phyloP scores from a whole-genome alignment of 345 rosid species.

The Gossypium arboreum region DNA sequence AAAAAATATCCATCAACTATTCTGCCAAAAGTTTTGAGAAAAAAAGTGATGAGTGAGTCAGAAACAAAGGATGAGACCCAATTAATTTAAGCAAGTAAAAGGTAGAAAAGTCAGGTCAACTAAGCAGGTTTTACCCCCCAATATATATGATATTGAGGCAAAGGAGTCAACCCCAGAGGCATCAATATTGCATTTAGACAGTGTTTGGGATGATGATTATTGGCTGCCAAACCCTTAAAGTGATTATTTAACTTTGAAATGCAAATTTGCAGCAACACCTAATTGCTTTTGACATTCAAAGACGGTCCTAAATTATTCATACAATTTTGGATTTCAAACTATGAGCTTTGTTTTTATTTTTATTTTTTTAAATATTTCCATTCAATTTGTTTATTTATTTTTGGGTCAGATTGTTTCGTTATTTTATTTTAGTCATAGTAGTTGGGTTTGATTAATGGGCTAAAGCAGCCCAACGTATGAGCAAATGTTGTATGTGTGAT shows the following conservation, averaged over 20 bases:
- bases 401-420: neutral
- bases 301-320: neutral
- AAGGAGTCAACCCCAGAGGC: constrained; percentile 21
- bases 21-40: neutral
- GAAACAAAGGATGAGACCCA: constrained; percentile 14
- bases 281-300: constrained; percentile 33
- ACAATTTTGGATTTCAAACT: neutral
- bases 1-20: neutral
- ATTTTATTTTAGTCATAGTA: neutral
- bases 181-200: neutral
- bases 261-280: constrained; percentile 30
- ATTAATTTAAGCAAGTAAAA: neutral
- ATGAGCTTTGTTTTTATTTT: neutral
- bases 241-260: neutral
- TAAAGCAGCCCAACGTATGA: neutral
- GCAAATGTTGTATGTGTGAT: neutral
- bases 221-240: constrained; percentile 8
- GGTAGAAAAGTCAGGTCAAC: constrained; percentile 3
- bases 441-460: neutral
- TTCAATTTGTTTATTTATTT: neutral
- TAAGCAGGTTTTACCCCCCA: neutral
- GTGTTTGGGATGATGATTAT: neutral
- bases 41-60: constrained; percentile 10
- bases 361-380: neutral
- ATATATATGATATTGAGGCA: constrained; percentile 20